Base-by-base conservation (phyloP, 495 filamentous ascomycete genomes). In the Delitschia confertaspora region DNA sequence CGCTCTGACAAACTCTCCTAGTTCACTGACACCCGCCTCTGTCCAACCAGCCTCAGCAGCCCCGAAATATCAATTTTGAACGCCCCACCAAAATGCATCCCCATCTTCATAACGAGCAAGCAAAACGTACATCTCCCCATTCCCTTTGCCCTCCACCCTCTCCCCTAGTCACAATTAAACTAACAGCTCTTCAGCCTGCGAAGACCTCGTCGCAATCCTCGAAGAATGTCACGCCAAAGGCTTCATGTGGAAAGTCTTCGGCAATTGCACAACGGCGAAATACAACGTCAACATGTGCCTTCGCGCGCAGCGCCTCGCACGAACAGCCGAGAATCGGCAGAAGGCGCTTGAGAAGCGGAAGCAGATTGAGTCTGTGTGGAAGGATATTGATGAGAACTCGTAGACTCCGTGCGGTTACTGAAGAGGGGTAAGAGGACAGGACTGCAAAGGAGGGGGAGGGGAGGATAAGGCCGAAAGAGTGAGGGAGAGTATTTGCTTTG, bases 141-240 rank as follows among this genome's bases (percentile, higher is more conserved):
- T 22, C 21, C 21, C 38, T 13, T 25, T 41, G 27, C 25, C 36
- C 23, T 23, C 34, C 33, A 16, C 24, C 47, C 9, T 37, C 20
- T 7, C 20, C 34, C 36, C 36, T 29, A 7, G 7, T 29, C n/a
- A n/a, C n/a, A n/a, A 35, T 16, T 19, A 17, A 18, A 11, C 20
- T 29, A 29, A 17, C 18, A n/a, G n/a, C 9, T 31, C 10, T n/a
- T 22, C 52, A 98, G 93, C 78, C 47, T 98, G 91, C 73, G 84
- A 88, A 65, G 87, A 88, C 51, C 74, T 96, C 55, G 95, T 95
- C 82, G 76, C 65, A 14, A 81, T 83, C 36, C 82, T 98, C 45
- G 91, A 96, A 41, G 87, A 94, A 70, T 98, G 91, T 67, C 91
- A 98, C 61, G 88, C 85, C 9, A 73, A 74, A 29, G 89, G 89